phyloP scores from a whole-genome alignment of 495 filamentous ascomycete species.

The Penicillium chermesinum region DNA sequence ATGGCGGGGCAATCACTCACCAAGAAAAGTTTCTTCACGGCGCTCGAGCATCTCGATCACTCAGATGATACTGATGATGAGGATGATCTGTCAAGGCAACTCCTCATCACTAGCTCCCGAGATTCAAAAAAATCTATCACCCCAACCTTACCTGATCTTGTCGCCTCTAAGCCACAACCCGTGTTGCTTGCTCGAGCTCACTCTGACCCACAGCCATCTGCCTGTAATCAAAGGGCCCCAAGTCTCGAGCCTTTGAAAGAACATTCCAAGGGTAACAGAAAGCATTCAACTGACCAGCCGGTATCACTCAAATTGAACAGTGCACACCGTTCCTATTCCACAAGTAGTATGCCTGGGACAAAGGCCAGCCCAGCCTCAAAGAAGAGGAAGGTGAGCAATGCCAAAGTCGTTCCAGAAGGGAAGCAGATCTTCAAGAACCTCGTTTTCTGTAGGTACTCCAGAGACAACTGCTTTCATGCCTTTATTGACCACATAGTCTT shows the following conservation, averaged over 20 bases:
- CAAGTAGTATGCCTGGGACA: conserved; percentile 16
- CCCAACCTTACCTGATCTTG: background rate
- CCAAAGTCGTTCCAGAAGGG: conserved; percentile 48
- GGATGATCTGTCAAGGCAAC: conserved; percentile 6
- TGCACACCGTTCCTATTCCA: conserved; percentile 9
- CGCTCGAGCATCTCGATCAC: conserved; percentile 43
- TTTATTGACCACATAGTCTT: conserved; percentile 50
- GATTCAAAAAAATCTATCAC: background rate
- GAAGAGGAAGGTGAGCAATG: conserved; percentile 21
- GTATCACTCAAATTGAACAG: background rate
- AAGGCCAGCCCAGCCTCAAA: conserved; percentile 16
- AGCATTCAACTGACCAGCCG: background rate
- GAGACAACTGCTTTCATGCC: background rate
- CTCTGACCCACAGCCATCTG: conserved; percentile 12
- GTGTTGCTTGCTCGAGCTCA: conserved; percentile 8
- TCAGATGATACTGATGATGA: conserved; percentile 27
- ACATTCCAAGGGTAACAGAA: background rate
- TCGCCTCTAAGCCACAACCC: background rate
- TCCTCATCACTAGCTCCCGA: conserved; percentile 3
- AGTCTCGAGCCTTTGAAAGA: background rate
- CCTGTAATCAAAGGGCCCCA: background rate
- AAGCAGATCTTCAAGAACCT: conserved; percentile 62
- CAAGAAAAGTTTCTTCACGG: conserved; percentile 44
- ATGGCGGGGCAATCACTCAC: conserved; percentile 16
- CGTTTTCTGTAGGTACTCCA: conserved; percentile 49